These are phyloP conservation scores for Pseudocercospora ulei DNA, from an alignment of 2,329 filamentous ascomycete species.

Conservation along the genomic window DNA sequence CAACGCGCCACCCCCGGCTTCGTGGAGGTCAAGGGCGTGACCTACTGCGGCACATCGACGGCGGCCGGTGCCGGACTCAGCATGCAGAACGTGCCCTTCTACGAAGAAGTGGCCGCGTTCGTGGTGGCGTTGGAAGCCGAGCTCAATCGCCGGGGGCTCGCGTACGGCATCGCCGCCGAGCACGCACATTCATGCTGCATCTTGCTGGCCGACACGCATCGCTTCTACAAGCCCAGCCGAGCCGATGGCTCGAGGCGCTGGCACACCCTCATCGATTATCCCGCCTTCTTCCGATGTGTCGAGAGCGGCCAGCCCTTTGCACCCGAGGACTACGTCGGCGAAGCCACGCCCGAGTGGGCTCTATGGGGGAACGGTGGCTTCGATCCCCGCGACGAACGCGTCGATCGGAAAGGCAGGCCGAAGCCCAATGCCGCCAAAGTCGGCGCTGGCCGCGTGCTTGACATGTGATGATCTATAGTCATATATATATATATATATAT, in stretches of 20 bases:
- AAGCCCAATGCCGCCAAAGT: constrained; percentile 19
- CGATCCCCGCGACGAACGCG: constrained; percentile 77
- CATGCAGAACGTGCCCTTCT: constrained; percentile 98
- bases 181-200: constrained; percentile 93
- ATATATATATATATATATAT: too few species aligned
- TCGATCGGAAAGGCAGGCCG: constrained; percentile 64
- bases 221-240: constrained; percentile 53
- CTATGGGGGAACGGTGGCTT: constrained; percentile 91
- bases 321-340: constrained; percentile 84
- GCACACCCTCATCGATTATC: constrained; percentile 88
- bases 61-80: constrained; percentile 74
- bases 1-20: constrained; percentile 81
- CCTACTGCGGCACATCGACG: constrained; percentile 85
- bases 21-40: constrained; percentile 92
- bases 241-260: constrained; percentile 51
- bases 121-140: constrained; percentile 63
- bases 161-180: constrained; percentile 86
- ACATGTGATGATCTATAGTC: too few species aligned
- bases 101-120: constrained; percentile 78
- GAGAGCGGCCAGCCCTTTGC: constrained; percentile 59
- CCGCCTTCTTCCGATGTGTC: constrained; percentile 73
- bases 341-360: constrained; percentile 83
- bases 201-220: constrained; percentile 62
- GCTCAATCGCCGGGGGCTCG: constrained; percentile 58
- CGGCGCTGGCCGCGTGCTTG: constrained; percentile 11